Evolutionary conservation across 768 basidiomycete genomes (phyloP).

Genomic region (Rhodotorula kratochvilovae): DNA sequence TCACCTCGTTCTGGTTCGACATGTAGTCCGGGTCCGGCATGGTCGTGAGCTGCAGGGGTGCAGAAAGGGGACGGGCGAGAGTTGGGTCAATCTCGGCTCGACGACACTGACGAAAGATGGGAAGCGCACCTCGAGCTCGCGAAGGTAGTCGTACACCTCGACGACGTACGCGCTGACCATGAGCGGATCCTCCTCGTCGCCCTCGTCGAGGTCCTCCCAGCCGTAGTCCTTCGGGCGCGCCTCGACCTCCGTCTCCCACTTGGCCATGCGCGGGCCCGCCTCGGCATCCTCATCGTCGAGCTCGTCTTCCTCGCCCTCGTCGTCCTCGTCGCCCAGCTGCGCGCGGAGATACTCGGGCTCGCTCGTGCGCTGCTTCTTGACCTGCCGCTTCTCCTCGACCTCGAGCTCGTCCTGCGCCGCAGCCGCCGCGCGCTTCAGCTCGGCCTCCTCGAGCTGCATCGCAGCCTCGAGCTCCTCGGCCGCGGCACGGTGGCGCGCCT

Average conservation of each 20-base stretch:
- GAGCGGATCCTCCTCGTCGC: slow-evolving; percentile 85
- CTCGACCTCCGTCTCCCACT: slow-evolving; percentile 41
- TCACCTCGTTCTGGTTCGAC: slow-evolving; percentile 69
- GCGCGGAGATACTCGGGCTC: slow-evolving; percentile 28
- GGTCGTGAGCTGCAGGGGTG: slow-evolving; percentile 57
- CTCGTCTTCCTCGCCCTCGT: slow-evolving; percentile 46
- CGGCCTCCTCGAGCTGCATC: slow-evolving; percentile 18
- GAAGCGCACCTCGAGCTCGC: slow-evolving; percentile 66
- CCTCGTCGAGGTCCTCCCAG: slow-evolving; percentile 89
- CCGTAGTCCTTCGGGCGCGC: slow-evolving; percentile 50
- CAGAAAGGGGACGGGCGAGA: not conserved
- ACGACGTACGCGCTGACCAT: slow-evolving; percentile 96
- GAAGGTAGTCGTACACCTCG: slow-evolving; percentile 90
- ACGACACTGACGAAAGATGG: slow-evolving; percentile 1
- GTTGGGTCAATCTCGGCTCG: too few relatives aligned
- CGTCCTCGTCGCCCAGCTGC: slow-evolving; percentile 37
- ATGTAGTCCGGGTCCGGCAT: slow-evolving; percentile 84
- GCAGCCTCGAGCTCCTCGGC: slow-evolving; percentile 17
- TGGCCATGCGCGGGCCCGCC: slow-evolving; percentile 47
- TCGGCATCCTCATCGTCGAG: slow-evolving; percentile 44
- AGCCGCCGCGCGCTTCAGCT: slow-evolving; percentile 21
- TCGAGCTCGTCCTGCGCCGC: slow-evolving; percentile 27
- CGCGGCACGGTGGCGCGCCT: slow-evolving; percentile 15
- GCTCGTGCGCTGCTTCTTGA: slow-evolving; percentile 40
- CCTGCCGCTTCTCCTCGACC: slow-evolving; percentile 27